These are phyloP conservation scores for Citrus trifoliata DNA, from an alignment of 345 rosid genomes.

Conservation along the genomic window DNA sequence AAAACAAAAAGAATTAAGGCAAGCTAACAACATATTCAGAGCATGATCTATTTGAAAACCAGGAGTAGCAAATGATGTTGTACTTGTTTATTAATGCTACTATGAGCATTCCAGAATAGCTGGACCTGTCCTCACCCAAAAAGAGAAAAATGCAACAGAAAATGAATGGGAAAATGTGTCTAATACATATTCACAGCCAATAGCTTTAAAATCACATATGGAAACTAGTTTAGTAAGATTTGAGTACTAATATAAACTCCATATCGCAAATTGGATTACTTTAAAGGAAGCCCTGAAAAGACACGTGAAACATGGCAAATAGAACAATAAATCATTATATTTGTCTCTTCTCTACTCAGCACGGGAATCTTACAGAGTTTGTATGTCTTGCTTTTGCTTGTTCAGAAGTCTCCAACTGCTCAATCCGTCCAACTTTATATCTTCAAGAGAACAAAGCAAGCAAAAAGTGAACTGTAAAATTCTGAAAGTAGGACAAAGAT, in stretches of 20 bases:
- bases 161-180: background rate
- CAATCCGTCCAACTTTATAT: conserved; percentile 91
- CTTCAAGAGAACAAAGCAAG: conserved; percentile 38
- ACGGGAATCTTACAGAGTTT: conserved; percentile 57
- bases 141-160: background rate
- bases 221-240: background rate
- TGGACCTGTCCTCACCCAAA: background rate
- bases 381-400: conserved; percentile 83
- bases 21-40: background rate
- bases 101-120: background rate
- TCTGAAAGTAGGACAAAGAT: background rate
- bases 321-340: conserved; percentile 4
- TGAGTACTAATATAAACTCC: background rate
- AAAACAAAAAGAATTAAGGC: background rate
- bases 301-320: background rate
- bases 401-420: conserved; percentile 86
- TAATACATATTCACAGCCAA: background rate
- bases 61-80: background rate
- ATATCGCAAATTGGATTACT: background rate
- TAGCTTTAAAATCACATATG: background rate
- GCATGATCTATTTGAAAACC: background rate
- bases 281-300: background rate
- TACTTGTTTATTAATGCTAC: background rate
- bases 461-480: conserved; percentile 2
- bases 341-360: conserved; percentile 15